Percentiles rank a stretch among this genome's conserved stretches.
These are phyloP conservation scores for Ophiostoma triangulosporum DNA, from an alignment of 2,329 filamentous ascomycete species.

Conservation along the genomic window DNA sequence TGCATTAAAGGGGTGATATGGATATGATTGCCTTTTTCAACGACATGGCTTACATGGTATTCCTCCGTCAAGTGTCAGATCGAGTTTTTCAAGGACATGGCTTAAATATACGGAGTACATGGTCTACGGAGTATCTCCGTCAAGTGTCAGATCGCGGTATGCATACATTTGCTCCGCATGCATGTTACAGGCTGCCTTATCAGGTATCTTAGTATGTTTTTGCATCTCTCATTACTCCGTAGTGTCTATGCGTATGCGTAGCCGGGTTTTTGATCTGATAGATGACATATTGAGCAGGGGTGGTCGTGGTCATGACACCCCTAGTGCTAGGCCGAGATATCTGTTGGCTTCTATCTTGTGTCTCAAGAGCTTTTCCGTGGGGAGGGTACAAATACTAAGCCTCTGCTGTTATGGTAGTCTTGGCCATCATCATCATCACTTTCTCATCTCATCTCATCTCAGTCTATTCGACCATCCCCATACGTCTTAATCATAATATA, in stretches of 20 bases:
- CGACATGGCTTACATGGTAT: too few species aligned
- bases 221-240: too few species aligned
- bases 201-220: neutral
- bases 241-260: too few species aligned
- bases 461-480: neutral
- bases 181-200: neutral
- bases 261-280: too few species aligned
- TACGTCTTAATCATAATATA: too few species aligned
- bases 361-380: neutral
- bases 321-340: neutral
- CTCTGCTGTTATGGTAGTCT: neutral
- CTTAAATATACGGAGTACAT: neutral
- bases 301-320: too few species aligned
- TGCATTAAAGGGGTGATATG: too few species aligned
- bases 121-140: neutral
- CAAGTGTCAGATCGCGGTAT: neutral
- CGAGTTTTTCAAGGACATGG: too few species aligned
- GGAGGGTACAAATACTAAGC: neutral
- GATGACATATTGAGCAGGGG: neutral
- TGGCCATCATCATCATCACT: neutral
- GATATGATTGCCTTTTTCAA: too few species aligned
- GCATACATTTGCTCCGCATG: neutral
- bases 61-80: too few species aligned
- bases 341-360: neutral
- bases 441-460: neutral